Conservation (phyloP, 2,329 filamentous ascomycete species). For the Macrophomina phaseolina region DNA sequence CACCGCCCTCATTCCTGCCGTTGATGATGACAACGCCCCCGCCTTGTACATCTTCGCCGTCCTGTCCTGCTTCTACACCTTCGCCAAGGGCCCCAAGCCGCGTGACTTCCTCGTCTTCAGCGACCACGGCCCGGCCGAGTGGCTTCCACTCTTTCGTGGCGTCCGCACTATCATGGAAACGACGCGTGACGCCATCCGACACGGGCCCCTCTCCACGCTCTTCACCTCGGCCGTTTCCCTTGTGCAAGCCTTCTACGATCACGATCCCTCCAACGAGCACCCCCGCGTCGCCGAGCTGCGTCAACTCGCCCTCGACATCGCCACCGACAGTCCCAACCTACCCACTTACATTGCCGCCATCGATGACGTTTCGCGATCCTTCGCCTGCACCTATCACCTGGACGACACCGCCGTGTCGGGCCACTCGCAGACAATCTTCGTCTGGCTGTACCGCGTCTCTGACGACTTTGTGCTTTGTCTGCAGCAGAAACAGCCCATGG, state of each 20-base stretch:
- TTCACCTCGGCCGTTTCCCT: not conserved
- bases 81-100: constrained; percentile 13
- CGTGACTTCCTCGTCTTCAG: constrained; percentile 24
- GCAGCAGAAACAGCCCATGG: constrained; percentile 10
- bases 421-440: constrained; percentile 12
- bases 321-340: constrained; percentile 6
- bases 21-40: not conserved
- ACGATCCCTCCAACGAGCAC: not conserved
- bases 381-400: not conserved
- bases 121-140: constrained; percentile 20
- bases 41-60: constrained; percentile 22
- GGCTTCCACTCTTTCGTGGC: constrained; percentile 19
- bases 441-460: constrained; percentile 17
- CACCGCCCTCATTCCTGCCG: not conserved
- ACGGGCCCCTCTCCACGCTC: constrained; percentile 2
- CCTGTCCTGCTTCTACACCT: constrained; percentile 16
- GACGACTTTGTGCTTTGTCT: constrained; percentile 22
- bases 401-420: not conserved
- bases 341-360: constrained; percentile 11
- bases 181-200: not conserved
- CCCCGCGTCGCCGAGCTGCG: constrained; percentile 4
- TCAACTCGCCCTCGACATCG: not conserved
- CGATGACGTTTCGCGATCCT: constrained; percentile 9
- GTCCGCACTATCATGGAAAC: constrained; percentile 21
- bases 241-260: not conserved